phyloP scores from a whole-genome alignment of 2,329 filamentous ascomycete genomes.

The Cytospora piceicola region DNA sequence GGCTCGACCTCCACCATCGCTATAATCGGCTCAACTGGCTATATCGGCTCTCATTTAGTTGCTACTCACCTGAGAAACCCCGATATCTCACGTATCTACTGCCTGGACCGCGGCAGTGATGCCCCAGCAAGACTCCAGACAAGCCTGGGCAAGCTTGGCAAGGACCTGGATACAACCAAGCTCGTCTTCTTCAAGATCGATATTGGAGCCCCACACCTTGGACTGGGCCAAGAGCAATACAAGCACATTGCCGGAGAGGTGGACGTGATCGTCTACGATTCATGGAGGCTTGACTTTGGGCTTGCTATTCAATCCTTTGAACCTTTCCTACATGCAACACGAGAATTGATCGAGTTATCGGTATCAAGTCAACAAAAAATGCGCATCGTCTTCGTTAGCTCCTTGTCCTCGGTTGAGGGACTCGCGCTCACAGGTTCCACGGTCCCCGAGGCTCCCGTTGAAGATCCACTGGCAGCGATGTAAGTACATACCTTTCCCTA shows the following conservation, averaged over 20 bases:
- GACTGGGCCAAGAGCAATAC: neutral
- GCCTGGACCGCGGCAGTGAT: conserved; percentile 10
- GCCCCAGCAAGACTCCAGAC: neutral
- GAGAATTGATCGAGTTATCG: conserved; percentile 32
- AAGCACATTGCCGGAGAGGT: conserved; percentile 14
- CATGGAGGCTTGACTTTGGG: conserved; percentile 36
- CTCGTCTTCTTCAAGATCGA: conserved; percentile 4
- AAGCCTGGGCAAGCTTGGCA: conserved; percentile 2
- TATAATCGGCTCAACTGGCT: conserved; percentile 21
- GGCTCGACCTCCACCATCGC: neutral
- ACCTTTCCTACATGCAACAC: conserved; percentile 29
- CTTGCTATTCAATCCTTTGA: conserved; percentile 33
- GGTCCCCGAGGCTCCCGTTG: conserved; percentile 9
- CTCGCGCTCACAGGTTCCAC: neutral
- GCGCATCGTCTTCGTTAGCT: conserved; percentile 18
- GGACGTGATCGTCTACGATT: conserved; percentile 34
- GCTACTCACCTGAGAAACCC: conserved; percentile 1
- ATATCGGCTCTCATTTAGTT: conserved; percentile 7
- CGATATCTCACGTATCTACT: conserved; percentile 2
- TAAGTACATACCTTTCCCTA: neutral
- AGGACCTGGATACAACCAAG: neutral
- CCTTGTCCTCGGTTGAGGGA: conserved; percentile 10
- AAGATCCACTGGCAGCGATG: conserved; percentile 11
- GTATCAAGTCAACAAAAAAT: conserved; percentile 7
- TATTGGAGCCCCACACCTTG: conserved; percentile 6